Evolutionary conservation across 768 basidiomycete genomes (phyloP), one percentile per base, ranked within the genome.

Genomic region (Suillus bovinus): DNA sequence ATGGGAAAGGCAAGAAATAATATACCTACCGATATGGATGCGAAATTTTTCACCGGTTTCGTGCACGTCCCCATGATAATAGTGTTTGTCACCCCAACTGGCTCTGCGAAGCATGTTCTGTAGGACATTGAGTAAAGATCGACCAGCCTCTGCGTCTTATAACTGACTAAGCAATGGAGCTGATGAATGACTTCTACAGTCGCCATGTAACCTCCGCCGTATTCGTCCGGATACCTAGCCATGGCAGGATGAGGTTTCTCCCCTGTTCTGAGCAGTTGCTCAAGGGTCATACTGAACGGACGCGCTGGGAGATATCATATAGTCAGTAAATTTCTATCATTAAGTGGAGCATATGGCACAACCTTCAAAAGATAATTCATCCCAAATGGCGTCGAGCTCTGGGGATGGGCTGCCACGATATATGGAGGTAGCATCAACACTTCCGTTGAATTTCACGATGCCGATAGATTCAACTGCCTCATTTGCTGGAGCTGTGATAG

Each of bases 171-270:
- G 39, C 63, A 66, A 46, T 64, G 65, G 39, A 66, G 7, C 39
- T 61, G 59, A 49, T 64, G 65, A 27, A 57, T 52, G 20, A 52
- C 58, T 33, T 66, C 65, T 7, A 66, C 7, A 2, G 57, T 39
- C 2, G 59, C 59, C 60, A 66, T 64, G 34, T 63, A 63, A 11
- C 65, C 65, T 10, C 65, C 65, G 17, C 65, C 65, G n/a, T 66
- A 59, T 49, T 63, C 59, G 13, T 63, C 63, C 3, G 38, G 55
- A 33, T 57, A 66, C 57, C 58, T 64, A 41, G 50, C 52, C 24
- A 24, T 46, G 7, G 65, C 36, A 1, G 59, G 50, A 7, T 24
- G 49, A 50, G 60, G 49, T 24, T 33, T 47, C 2, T 60, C 41
- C 4, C 65, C 65, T 9, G 52, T 44, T 57, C 41, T 66, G 33